Conservation (phyloP, 1,139 yeast species). For the Hyphopichia buzzinii region DNA sequence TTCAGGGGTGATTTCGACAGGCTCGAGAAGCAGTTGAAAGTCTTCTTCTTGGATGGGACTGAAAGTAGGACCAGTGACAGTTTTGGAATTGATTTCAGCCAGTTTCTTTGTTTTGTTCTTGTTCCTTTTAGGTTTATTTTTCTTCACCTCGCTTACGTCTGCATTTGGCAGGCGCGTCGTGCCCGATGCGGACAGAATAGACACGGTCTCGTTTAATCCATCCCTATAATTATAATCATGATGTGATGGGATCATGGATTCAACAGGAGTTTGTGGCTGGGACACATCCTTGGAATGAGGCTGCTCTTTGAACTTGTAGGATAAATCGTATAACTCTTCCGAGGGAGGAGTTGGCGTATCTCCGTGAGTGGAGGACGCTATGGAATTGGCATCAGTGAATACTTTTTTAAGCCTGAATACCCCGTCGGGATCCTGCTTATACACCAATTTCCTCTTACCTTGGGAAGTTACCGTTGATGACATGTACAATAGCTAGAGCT, state of each 20-base stretch:
- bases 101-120: constrained; percentile 3
- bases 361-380: constrained; percentile 2
- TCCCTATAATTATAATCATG: no score
- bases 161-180: background rate
- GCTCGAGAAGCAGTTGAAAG: background rate
- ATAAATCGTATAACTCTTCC: constrained; percentile 4
- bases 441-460: constrained; percentile 32
- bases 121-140: constrained; percentile 1
- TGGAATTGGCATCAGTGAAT: constrained; percentile 10
- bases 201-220: background rate
- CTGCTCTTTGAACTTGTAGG: constrained; percentile 2
- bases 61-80: background rate
- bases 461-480: constrained; percentile 7
- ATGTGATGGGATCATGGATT: background rate
- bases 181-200: background rate
- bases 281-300: no score
- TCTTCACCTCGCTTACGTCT: background rate
- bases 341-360: background rate
- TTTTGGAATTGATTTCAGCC: background rate
- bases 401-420: constrained; percentile 39
- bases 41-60: background rate
- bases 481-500: background rate
- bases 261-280: background rate
- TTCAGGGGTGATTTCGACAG: background rate
- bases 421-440: constrained; percentile 43